Evolutionary conservation across 768 basidiomycete species (phyloP).

Genomic region (Lactifluus hygrophoroides): DNA sequence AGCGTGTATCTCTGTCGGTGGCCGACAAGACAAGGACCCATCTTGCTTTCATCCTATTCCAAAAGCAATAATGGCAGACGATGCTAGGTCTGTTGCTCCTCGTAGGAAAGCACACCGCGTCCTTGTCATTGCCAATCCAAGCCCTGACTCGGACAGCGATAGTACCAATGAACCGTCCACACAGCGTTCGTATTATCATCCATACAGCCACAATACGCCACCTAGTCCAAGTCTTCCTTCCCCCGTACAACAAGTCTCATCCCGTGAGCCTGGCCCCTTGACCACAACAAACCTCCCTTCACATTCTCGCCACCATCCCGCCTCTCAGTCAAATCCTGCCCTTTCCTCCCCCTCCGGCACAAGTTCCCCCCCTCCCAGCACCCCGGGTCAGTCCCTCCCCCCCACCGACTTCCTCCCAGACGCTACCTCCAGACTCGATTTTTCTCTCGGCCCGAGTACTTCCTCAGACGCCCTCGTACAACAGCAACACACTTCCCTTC

Average conservation of each 20-base stretch:
- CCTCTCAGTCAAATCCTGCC: conserved; percentile 42
- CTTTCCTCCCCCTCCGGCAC: conserved; percentile 65
- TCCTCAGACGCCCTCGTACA: conserved; percentile 31
- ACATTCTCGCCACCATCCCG: conserved; percentile 24
- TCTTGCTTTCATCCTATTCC: background rate
- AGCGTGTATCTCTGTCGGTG: no score
- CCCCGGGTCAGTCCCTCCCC: conserved; percentile 44
- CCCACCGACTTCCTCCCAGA: conserved; percentile 35
- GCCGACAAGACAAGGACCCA: no score
- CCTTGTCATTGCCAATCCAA: conserved; percentile 55
- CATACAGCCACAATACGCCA: conserved; percentile 22
- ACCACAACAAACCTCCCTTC: conserved; percentile 30
- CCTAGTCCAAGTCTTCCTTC: conserved; percentile 27
- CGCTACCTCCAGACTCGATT: conserved; percentile 28
- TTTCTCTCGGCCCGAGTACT: conserved; percentile 23
- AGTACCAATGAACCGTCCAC: conserved; percentile 29
- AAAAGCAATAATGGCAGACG: conserved; percentile 49
- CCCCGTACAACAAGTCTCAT: conserved; percentile 23
- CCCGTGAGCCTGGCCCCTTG: conserved; percentile 28
- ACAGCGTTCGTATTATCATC: conserved; percentile 12
- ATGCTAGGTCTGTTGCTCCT: conserved; percentile 34
- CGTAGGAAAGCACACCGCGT: conserved; percentile 27
- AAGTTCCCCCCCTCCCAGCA: conserved; percentile 62
- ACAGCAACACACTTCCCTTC: conserved; percentile 28
- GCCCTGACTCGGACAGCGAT: conserved; percentile 38